A percentile compares a stretch with the other conserved stretches of the same genome.
Evolutionary conservation across 2,329 filamentous ascomycete species (phyloP).

Genomic region (Sclerotinia glacialis): DNA sequence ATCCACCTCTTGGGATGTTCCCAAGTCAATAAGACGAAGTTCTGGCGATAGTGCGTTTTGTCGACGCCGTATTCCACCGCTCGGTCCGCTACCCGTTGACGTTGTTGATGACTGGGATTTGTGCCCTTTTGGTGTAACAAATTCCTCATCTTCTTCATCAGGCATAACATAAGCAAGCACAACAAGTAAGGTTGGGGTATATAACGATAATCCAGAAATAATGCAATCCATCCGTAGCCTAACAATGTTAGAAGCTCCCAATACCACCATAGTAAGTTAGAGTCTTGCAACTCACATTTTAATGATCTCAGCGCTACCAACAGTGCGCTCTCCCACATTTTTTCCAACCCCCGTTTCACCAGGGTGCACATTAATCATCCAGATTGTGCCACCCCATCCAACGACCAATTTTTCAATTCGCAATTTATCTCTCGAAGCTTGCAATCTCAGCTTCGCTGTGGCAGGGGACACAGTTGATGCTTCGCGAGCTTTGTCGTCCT

Average conservation of each 20-base stretch:
- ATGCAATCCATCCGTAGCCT: constrained; percentile 95
- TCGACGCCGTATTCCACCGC: constrained; percentile 65
- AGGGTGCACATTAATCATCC: constrained; percentile 88
- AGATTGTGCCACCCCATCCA: constrained; percentile 94
- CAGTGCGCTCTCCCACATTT: constrained; percentile 64
- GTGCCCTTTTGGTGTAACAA: constrained; percentile 40
- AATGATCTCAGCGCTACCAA: constrained; percentile 82
- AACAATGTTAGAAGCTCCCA: constrained; percentile 35
- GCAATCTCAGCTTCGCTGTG: constrained; percentile 49
- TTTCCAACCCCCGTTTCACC: constrained; percentile 66
- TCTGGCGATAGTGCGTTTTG: constrained; percentile 84
- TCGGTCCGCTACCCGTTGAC: constrained; percentile 56
- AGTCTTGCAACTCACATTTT: constrained; percentile 71
- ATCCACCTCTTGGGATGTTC: constrained; percentile 77
- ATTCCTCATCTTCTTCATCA: constrained; percentile 49
- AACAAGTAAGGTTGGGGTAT: constrained; percentile 86
- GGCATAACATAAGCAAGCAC: constrained; percentile 86
- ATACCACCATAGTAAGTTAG: neutral
- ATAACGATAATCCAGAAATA: constrained; percentile 94
- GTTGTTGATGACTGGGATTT: constrained; percentile 44
- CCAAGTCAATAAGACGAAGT: constrained; percentile 83
- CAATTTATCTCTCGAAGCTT: constrained; percentile 48
- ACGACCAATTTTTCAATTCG: constrained; percentile 77
- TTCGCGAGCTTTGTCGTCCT: constrained; percentile 46
- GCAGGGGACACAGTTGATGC: constrained; percentile 44